Percentiles rank a stretch among this genome's conserved stretches.
These are phyloP conservation scores for Nicotiana knightiana DNA, from an alignment of 257 asterid species.

Conservation along the genomic window DNA sequence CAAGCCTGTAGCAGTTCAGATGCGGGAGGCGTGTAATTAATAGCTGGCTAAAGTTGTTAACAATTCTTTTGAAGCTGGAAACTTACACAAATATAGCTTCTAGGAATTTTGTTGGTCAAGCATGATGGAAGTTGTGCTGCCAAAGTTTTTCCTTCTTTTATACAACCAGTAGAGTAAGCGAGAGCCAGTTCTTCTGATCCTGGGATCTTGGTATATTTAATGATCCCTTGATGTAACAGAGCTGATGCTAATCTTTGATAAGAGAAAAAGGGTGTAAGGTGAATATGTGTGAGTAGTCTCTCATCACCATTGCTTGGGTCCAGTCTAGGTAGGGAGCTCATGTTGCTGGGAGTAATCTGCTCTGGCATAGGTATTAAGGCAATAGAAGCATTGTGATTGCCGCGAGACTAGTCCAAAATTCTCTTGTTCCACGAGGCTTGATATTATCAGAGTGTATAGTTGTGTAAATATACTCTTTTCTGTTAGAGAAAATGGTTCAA, in stretches of 20 bases:
- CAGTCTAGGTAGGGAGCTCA: not conserved
- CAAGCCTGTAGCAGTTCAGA: slow-evolving; percentile 95
- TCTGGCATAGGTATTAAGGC: not conserved
- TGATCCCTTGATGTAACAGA: not conserved
- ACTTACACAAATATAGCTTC: slow-evolving; percentile 8
- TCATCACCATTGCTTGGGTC: not conserved
- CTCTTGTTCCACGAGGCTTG: slow-evolving; percentile 1
- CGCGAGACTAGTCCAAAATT: not conserved
- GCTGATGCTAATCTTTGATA: slow-evolving; percentile 4
- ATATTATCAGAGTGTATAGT: slow-evolving; percentile 4
- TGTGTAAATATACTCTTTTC: slow-evolving; percentile 6
- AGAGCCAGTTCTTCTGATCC: slow-evolving; percentile 1
- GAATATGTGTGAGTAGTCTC: not conserved
- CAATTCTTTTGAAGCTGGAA: slow-evolving; percentile 10
- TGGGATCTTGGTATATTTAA: slow-evolving; percentile 11
- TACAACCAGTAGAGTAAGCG: not conserved
- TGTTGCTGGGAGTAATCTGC: not conserved
- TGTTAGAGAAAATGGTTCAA: not conserved
- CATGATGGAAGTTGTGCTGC: not conserved
- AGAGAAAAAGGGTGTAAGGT: not conserved
- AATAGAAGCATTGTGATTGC: not conserved
- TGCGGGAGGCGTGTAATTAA: slow-evolving; percentile 42
- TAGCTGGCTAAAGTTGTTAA: slow-evolving; percentile 16
- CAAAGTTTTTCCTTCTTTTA: not conserved
- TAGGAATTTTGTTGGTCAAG: slow-evolving; percentile 1